phyloP scores from a whole-genome alignment of 768 basidiomycete species.

The Exidia glandulosa region DNA sequence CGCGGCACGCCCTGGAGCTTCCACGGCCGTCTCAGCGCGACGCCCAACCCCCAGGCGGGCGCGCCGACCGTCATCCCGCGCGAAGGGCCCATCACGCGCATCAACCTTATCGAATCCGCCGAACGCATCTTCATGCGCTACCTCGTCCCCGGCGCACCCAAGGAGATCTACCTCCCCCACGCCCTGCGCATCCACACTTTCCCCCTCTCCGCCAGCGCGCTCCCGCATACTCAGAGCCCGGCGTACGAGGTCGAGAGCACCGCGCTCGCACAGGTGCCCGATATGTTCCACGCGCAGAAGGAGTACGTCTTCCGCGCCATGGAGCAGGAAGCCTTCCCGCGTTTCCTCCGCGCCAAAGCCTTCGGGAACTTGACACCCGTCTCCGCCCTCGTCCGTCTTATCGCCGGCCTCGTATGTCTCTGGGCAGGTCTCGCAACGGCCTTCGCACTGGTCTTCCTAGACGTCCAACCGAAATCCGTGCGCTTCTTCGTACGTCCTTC shows the following conservation, averaged over 20 bases:
- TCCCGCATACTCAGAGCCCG: slow-evolving; percentile 48
- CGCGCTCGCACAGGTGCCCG: slow-evolving; percentile 77
- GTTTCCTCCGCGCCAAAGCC: slow-evolving; percentile 94
- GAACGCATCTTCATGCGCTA: slow-evolving; percentile 81
- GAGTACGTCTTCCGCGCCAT: slow-evolving; percentile 94
- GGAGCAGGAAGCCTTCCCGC: slow-evolving; percentile 89
- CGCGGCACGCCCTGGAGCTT: neutral
- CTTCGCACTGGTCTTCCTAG: slow-evolving; percentile 88
- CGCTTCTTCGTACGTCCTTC: slow-evolving; percentile 88
- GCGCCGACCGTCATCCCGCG: slow-evolving; percentile 93
- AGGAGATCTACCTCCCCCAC: slow-evolving; percentile 96
- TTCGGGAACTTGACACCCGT: slow-evolving; percentile 94
- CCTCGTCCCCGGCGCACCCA: slow-evolving; percentile 72
- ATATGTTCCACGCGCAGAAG: slow-evolving; percentile 96
- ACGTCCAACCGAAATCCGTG: slow-evolving; percentile 84
- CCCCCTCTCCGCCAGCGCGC: slow-evolving; percentile 64
- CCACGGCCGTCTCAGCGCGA: slow-evolving; percentile 3
- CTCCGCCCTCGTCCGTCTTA: slow-evolving; percentile 75
- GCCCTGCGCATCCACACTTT: slow-evolving; percentile 85
- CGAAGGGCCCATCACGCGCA: slow-evolving; percentile 78
- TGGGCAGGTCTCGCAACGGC: slow-evolving; percentile 93
- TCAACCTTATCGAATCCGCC: slow-evolving; percentile 84
- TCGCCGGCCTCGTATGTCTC: slow-evolving; percentile 71
- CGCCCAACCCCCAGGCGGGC: slow-evolving; percentile 7
- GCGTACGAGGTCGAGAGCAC: slow-evolving; percentile 44